A percentile compares a stretch with the other conserved stretches of the same genome.
Conservation (phyloP, 768 basidiomycete genomes). For the Xerocomellus intermedius region DNA sequence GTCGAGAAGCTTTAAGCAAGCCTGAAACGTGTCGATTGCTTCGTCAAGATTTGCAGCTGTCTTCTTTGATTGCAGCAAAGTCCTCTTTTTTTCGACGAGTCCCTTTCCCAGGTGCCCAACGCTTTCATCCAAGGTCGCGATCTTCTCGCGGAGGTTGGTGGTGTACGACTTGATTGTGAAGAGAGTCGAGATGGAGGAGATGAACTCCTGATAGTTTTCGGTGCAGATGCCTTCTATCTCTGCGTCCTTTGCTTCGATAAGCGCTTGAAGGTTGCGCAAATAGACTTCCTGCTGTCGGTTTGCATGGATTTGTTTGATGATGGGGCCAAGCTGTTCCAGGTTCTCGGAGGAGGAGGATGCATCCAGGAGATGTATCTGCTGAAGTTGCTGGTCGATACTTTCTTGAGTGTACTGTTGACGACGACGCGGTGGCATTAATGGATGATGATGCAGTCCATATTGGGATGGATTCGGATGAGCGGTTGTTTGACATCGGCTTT, state of each 20-base stretch:
- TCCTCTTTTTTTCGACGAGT: constrained; percentile 91
- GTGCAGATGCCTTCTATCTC: constrained; percentile 97
- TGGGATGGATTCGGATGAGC: constrained; percentile 6
- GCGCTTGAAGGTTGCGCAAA: constrained; percentile 78
- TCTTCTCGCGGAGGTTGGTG: constrained; percentile 87
- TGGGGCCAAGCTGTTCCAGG: constrained; percentile 90
- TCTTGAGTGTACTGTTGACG: constrained; percentile 76
- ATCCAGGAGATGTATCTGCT: constrained; percentile 88
- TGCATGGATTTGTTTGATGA: constrained; percentile 91
- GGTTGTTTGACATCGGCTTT: constrained; percentile 41
- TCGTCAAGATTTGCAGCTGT: constrained; percentile 95
- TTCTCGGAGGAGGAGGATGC: constrained; percentile 89
- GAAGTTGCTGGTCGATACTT: constrained; percentile 84
- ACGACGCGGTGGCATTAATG: constrained; percentile 70
- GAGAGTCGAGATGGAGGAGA: constrained; percentile 93
- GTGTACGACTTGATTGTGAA: constrained; percentile 97
- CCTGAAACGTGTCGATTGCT: constrained; percentile 93
- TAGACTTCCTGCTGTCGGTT: constrained; percentile 88
- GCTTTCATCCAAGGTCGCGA: constrained; percentile 82
- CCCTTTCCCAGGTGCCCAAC: constrained; percentile 86
- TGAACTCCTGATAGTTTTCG: constrained; percentile 98
- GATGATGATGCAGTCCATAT: constrained; percentile 13
- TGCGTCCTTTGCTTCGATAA: constrained; percentile 90
- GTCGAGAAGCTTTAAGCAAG: constrained; percentile 88
- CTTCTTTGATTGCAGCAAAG: constrained; percentile 84